Percentiles rank a stretch among this genome's conserved stretches.
Evolutionary conservation across 2,329 filamentous ascomycete genomes (phyloP).

Genomic region (Fusarium cyanostomum): DNA sequence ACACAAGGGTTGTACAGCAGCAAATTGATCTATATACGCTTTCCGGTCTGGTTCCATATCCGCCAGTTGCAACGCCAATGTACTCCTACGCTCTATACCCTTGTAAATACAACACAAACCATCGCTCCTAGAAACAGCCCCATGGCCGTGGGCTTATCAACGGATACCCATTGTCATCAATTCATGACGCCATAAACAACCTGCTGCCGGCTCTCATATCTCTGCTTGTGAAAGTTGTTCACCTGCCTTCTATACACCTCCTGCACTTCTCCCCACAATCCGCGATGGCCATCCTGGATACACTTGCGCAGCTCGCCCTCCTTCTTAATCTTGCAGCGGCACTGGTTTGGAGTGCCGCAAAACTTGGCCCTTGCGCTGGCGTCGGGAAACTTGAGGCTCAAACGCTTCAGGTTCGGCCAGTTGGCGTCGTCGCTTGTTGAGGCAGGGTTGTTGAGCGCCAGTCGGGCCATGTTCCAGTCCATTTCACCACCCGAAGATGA

Average conservation of each 20-base stretch:
- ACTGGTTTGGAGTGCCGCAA: slow-evolving; percentile 42
- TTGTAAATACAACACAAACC: not conserved
- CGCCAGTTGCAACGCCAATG: not conserved
- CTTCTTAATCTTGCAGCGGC: slow-evolving; percentile 41
- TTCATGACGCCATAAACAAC: slow-evolving; percentile 32
- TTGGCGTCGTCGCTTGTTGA: slow-evolving; percentile 27
- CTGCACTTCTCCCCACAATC: slow-evolving; percentile 45
- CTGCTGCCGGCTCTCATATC: slow-evolving; percentile 36
- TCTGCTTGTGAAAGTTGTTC: slow-evolving; percentile 33
- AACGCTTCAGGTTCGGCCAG: slow-evolving; percentile 42
- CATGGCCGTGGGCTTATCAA: not conserved
- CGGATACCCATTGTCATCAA: not conserved
- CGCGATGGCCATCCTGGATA: slow-evolving; percentile 40
- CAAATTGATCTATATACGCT: too few species aligned
- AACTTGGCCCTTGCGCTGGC: slow-evolving; percentile 37
- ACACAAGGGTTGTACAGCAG: too few species aligned
- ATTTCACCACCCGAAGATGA: slow-evolving; percentile 13
- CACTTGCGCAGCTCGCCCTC: slow-evolving; percentile 40
- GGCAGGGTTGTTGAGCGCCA: slow-evolving; percentile 43
- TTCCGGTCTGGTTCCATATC: not conserved
- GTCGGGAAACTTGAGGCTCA: slow-evolving; percentile 46
- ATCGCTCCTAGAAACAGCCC: not conserved
- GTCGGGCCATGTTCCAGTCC: slow-evolving; percentile 46
- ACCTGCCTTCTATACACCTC: slow-evolving; percentile 41
- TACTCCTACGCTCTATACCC: not conserved